Base-by-base conservation (phyloP, 768 basidiomycete species). In the Termitomyces sp. region DNA sequence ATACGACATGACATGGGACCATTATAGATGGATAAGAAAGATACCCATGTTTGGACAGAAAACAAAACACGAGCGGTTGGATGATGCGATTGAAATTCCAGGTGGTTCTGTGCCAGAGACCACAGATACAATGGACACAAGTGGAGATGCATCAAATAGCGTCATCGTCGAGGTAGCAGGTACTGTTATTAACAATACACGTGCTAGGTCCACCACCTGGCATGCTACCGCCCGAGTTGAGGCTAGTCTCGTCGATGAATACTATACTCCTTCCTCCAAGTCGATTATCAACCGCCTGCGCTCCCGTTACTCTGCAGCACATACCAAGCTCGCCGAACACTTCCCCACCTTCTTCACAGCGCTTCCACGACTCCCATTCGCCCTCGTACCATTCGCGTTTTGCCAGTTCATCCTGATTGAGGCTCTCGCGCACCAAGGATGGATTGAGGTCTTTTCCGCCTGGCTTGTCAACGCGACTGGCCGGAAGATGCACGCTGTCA, bases 341-440 rank as follows among this genome's bases (percentile, higher is more conserved):
- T 92, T 92, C 71, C 94, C 93, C 0, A 94, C 91, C 1, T 78
- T 90, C 63, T 79, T 82, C 70, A 83, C 83, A 11, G 84, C 86
- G 22, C 75, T 88, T 22, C 81, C 85, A 0, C 83, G 88, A 20
- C 79, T 96, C 0, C 96, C 94, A 0, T 86, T 94, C 61, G 81
- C 86, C 13, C 84, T 97, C 7, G 77, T 97, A 16, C 93, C 93
- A 0, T 98, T 98, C 69, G 92, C 94, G 0, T 94, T 98, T 70
- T 88, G 90, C 0, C 94, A 96, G 74, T 98, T 98, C 76, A 93
- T 98, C 65, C 84, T 98, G 59, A 92, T 96, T 60, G 90, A 96
- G 69, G 91, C 82, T 0, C 81, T 98, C 7, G 80, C 86, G 13
- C 81, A 86, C 63, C 86, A 89, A 61, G 94, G 94, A 32, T 98